These are phyloP conservation scores for Hippophae tibetana DNA, from an alignment of 306 rosid genomes.

Conservation along the genomic window DNA sequence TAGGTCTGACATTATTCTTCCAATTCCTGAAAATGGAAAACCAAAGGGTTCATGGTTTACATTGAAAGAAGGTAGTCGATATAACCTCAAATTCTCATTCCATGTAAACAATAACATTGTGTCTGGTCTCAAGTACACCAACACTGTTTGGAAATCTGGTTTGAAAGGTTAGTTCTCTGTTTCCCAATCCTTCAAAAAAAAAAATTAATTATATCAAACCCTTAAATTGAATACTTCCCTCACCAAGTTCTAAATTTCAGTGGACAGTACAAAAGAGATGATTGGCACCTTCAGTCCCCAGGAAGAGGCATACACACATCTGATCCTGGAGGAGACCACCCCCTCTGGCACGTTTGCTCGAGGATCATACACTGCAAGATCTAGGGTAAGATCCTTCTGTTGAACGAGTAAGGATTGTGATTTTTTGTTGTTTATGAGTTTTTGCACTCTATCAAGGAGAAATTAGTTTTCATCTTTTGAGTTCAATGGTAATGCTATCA, in stretches of 20 bases:
- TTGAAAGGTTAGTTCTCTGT: slow-evolving; percentile 39
- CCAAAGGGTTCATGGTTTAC: slow-evolving; percentile 57
- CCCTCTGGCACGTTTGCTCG: slow-evolving; percentile 79
- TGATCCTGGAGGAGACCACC: slow-evolving; percentile 68
- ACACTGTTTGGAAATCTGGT: slow-evolving; percentile 62
- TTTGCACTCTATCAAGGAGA: too few species aligned
- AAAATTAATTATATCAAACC: too few species aligned
- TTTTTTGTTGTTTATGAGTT: too few species aligned
- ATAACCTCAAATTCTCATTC: slow-evolving; percentile 48
- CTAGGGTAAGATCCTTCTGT: slow-evolving; percentile 39
- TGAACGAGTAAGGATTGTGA: too few species aligned
- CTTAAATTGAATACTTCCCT: not conserved
- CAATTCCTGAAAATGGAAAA: slow-evolving; percentile 45
- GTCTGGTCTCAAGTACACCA: slow-evolving; percentile 74
- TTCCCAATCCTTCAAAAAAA: too few species aligned
- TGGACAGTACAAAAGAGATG: slow-evolving; percentile 68
- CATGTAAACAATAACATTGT: slow-evolving; percentile 63
- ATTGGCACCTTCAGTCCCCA: slow-evolving; percentile 83
- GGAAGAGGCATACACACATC: slow-evolving; percentile 54
- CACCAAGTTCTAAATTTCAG: slow-evolving; percentile 15
- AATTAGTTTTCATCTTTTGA: too few species aligned
- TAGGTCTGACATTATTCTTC: slow-evolving; percentile 45
- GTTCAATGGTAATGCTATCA: too few species aligned
- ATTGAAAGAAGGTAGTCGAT: slow-evolving; percentile 59
- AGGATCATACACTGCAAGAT: slow-evolving; percentile 70